Percentiles rank a stretch among this genome's conserved stretches.
These are phyloP conservation scores for Naegleria fowleri DNA, from an alignment of 208 protist genomes.

Conservation along the genomic window DNA sequence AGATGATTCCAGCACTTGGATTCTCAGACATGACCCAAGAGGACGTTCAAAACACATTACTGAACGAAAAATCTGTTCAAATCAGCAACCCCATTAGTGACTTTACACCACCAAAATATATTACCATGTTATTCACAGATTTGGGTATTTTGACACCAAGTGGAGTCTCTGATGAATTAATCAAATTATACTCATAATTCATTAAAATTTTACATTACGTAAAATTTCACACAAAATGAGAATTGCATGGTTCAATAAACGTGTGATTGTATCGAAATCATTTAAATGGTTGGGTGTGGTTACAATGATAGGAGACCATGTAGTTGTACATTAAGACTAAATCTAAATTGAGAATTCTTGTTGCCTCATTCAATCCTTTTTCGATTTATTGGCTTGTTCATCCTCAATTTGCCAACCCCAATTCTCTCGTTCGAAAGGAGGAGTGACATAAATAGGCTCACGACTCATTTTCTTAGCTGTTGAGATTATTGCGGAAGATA, in stretches of 20 bases:
- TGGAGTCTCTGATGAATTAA: constrained; percentile 96
- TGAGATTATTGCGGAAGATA: too few relatives aligned
- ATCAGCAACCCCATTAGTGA: constrained; percentile 50
- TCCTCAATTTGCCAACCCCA: background rate
- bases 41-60: background rate
- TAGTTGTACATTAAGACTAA: too few relatives aligned
- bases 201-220: background rate
- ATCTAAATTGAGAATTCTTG: too few relatives aligned
- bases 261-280: too few relatives aligned
- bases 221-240: too few relatives aligned
- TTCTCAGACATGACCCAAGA: background rate
- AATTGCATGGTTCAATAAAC: too few relatives aligned
- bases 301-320: too few relatives aligned
- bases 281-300: too few relatives aligned
- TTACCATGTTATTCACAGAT: constrained; percentile 95
- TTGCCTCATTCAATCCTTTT: background rate
- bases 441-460: background rate
- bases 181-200: constrained; percentile 76
- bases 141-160: constrained; percentile 96
- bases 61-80: background rate
- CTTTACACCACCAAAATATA: constrained; percentile 73
- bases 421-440: background rate
- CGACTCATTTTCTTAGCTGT: background rate
- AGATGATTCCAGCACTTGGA: background rate
- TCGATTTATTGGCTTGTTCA: background rate